Conservation (phyloP, 805 yeast genomes). For the Yamadazyma phyllophila region DNA sequence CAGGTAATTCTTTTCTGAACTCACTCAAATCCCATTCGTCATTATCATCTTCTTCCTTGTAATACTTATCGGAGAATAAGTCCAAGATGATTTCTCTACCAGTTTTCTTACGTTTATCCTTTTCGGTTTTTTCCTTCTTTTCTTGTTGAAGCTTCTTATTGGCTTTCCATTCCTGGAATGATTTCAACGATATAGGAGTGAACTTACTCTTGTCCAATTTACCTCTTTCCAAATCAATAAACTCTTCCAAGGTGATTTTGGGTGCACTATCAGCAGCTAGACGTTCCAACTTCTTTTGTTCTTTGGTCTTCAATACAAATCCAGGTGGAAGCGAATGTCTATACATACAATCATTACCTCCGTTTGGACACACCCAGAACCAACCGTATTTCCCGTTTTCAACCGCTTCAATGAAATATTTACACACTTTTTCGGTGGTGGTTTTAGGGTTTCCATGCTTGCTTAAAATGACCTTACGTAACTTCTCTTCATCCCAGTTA, state of each 20-base stretch:
- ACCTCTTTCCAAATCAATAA: conserved; percentile 89
- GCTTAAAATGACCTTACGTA: conserved; percentile 78
- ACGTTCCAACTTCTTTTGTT: conserved; percentile 86
- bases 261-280: conserved; percentile 82
- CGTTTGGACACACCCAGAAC: conserved; percentile 98
- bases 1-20: conserved; percentile 55
- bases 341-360: conserved; percentile 90
- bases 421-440: conserved; percentile 94
- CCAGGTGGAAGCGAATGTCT: conserved; percentile 96
- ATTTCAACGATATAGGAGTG: conserved; percentile 83
- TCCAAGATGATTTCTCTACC: conserved; percentile 70
- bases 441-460: conserved; percentile 94
- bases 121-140: conserved; percentile 31
- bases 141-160: conserved; percentile 61
- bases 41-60: conserved; percentile 49
- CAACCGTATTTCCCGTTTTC: conserved; percentile 98
- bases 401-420: conserved; percentile 91
- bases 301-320: conserved; percentile 93
- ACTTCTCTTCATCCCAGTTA: conserved; percentile 94
- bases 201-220: conserved; percentile 68
- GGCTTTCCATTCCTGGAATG: conserved; percentile 81
- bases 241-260: conserved; percentile 91
- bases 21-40: conserved; percentile 57
- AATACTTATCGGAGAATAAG: conserved; percentile 56
- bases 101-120: conserved; percentile 45